Evolutionary conservation across 768 basidiomycete genomes (phyloP).

Genomic region (Pisolithus microcarpus): DNA sequence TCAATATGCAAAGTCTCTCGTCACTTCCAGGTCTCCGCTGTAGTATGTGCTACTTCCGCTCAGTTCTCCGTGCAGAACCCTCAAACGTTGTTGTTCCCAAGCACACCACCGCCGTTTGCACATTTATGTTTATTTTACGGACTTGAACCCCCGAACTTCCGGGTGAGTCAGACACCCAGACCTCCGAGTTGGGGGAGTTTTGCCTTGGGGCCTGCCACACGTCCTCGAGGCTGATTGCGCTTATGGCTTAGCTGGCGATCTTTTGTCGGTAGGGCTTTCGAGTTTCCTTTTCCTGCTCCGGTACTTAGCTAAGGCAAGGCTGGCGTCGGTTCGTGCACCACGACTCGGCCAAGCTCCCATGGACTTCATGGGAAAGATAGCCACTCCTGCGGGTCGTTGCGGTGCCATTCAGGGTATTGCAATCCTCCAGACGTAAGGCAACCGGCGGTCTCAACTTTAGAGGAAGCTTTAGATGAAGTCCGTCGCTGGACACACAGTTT

Average conservation of each 20-base stretch:
- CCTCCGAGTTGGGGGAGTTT: background rate
- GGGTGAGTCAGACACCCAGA: background rate
- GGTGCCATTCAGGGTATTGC: background rate
- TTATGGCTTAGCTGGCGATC: background rate
- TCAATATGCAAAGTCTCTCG: background rate
- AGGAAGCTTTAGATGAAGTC: constrained; percentile 14
- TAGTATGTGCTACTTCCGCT: background rate
- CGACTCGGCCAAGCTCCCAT: background rate
- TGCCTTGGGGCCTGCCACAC: too few species aligned
- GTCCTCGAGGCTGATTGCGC: background rate
- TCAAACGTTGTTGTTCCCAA: background rate
- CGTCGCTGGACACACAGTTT: constrained; percentile 21
- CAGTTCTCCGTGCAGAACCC: background rate
- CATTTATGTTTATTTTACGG: background rate
- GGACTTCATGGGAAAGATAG: background rate
- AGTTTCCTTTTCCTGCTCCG: too few species aligned
- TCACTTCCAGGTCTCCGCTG: background rate
- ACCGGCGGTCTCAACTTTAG: constrained; percentile 4
- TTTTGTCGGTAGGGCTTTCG: too few species aligned
- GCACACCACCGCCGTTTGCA: background rate
- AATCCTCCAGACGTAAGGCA: constrained; percentile 7
- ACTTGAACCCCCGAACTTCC: background rate
- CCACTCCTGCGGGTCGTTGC: background rate
- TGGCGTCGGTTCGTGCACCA: background rate
- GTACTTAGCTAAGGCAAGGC: too few species aligned